Base-by-base conservation (phyloP, 148 eudicot species). In the Heliamphora exappendiculata region DNA sequence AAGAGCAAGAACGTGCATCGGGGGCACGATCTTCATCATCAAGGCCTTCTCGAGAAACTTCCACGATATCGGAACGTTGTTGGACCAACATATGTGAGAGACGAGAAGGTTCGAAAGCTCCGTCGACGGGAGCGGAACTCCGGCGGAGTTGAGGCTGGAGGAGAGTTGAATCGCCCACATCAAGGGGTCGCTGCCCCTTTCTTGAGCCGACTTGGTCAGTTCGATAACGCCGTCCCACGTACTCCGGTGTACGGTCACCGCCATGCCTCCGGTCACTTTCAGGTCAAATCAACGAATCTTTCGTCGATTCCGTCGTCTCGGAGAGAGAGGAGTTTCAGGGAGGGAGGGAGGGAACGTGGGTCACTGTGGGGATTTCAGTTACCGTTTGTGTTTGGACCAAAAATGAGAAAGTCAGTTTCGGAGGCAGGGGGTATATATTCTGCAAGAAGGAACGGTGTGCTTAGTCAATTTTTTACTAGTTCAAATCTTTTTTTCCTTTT, bases 31-130 rank as follows among this genome's bases (percentile, higher is more conserved):
- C 50, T 80, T 81, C 51, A 81, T 59, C 42, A 78, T 53, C 69
- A 89, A 71, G 3, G 96, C 89, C 68, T 83, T 89, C 36, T 91
- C 91, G n/a, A 91, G 88, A 36, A 86, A 91, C 84, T 91, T 91
- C 96, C 96, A 91, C 28, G 86, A 75, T 22, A 86, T 73, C 0
- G 92, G 89, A 36, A 86, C 80, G 67, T 91, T 91, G 29, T 89
- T 83, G 16, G 50, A 72, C 85, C 87, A 88, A 31, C 89, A 91
- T 57, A 91, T 82, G 51, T 86, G 79, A 16, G 84, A 78, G 7
- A 91, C 91, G 14, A 91, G 76, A 33, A 91, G 29, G 28, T 88
- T 70, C 0, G 92, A 85, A 34, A 89, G 78, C 58, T 84, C 87
- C 20, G 80, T 75, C 28, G 91, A 89, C 24, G 96, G 96, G 1